These are phyloP conservation scores for Allantophomopsis lycopodina DNA, from an alignment of 2,329 filamentous ascomycete species.

Conservation along the genomic window DNA sequence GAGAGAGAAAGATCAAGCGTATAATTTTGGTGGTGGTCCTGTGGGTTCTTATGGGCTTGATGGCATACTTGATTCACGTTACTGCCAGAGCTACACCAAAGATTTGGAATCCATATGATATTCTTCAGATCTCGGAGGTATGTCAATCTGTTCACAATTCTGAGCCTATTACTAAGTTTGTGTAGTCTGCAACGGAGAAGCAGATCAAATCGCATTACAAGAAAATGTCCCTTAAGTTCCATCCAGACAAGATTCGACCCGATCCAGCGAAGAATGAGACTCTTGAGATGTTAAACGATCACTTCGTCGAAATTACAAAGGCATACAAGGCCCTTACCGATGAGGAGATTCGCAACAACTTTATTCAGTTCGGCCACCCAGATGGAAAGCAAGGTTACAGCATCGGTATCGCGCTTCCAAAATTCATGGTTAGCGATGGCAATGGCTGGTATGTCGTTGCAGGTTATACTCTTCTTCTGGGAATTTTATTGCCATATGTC, in stretches of 20 bases:
- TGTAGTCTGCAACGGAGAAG: constrained; percentile 68
- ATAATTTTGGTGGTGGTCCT: constrained; percentile 62
- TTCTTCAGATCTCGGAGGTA: constrained; percentile 75
- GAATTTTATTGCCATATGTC: constrained; percentile 80
- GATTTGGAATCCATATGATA: constrained; percentile 95
- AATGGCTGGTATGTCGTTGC: constrained; percentile 92
- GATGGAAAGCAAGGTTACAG: constrained; percentile 98
- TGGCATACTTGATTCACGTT: constrained; percentile 80
- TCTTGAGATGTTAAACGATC: constrained; percentile 65
- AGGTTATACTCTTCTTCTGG: constrained; percentile 77
- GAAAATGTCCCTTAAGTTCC: constrained; percentile 69
- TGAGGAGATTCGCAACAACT: constrained; percentile 95
- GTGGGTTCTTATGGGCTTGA: constrained; percentile 75
- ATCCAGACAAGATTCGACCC: constrained; percentile 84
- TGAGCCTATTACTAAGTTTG: constrained; percentile 10
- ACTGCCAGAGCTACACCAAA: constrained; percentile 60
- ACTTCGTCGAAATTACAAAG: constrained; percentile 92
- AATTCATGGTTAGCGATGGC: constrained; percentile 83
- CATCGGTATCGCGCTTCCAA: constrained; percentile 90
- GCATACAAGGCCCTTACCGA: constrained; percentile 97
- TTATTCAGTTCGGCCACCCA: constrained; percentile 86
- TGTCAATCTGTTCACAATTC: constrained; percentile 11
- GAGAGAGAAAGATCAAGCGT: constrained; percentile 79
- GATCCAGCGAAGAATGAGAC: constrained; percentile 85
- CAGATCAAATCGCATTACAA: constrained; percentile 88